Conservation (phyloP, 805 yeast genomes). For the Lipomyces chichibuensis region DNA sequence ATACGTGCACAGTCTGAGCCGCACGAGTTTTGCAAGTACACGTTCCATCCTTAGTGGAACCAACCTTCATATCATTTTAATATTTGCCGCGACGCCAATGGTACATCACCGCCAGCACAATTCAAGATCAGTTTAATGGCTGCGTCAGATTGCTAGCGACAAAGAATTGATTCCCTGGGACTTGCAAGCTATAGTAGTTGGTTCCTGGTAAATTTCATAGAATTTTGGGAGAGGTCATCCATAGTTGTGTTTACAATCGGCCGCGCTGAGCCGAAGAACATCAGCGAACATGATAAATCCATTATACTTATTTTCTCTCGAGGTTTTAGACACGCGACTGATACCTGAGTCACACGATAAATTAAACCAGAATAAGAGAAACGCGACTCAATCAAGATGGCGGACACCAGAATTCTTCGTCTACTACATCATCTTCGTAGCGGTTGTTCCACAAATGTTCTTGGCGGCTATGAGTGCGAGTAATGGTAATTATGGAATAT, state of each 20-base stretch:
- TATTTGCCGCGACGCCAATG: not conserved
- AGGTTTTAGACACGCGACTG: slow-evolving; percentile 51
- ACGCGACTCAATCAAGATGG: slow-evolving; percentile 64
- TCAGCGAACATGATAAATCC: slow-evolving; percentile 14
- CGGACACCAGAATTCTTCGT: slow-evolving; percentile 70
- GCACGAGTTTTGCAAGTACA: not conserved
- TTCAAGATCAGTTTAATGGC: not conserved
- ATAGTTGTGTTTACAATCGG: not conserved
- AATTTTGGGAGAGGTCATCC: too few relatives aligned
- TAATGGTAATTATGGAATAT: slow-evolving; percentile 42
- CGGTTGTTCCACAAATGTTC: slow-evolving; percentile 82
- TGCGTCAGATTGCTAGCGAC: not conserved
- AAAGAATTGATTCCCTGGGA: too few relatives aligned
- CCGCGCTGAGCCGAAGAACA: not conserved
- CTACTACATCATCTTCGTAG: slow-evolving; percentile 62
- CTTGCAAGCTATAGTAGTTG: too few relatives aligned
- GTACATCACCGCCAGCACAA: not conserved
- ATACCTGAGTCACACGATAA: slow-evolving; percentile 44
- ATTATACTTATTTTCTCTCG: slow-evolving; percentile 44
- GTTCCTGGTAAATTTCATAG: too few relatives aligned
- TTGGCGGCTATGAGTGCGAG: slow-evolving; percentile 81
- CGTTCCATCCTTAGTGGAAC: not conserved
- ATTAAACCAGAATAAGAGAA: slow-evolving; percentile 36
- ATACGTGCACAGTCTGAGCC: not conserved
- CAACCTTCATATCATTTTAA: too few relatives aligned